A percentile compares a stretch with the other conserved stretches of the same genome.
Evolutionary conservation across 495 filamentous ascomycete species (phyloP).

Genomic region (Apodospora peruviana): DNA sequence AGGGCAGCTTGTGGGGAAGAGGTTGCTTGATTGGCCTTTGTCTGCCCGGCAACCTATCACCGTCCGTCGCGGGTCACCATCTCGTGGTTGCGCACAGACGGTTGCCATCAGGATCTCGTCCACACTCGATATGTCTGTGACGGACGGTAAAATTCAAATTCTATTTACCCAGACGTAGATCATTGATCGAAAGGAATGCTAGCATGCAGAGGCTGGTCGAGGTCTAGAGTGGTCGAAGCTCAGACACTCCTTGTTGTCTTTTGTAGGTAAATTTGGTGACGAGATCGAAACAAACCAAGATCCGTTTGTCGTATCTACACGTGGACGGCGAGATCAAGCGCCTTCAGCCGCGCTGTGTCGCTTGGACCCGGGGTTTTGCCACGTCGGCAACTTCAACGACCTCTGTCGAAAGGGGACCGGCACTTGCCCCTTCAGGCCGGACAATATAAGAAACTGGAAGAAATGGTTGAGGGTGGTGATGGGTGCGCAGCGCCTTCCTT

Average conservation of each 20-base stretch:
- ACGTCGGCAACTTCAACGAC: not conserved
- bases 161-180: conserved; percentile 10
- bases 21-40: conserved; percentile 9
- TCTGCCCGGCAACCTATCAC: conserved; percentile 13
- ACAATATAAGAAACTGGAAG: not conserved
- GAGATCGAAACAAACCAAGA: not conserved
- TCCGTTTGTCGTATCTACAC: not conserved
- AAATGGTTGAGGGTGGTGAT: not conserved
- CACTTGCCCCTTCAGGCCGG: not conserved
- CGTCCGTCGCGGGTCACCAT: conserved; percentile 11
- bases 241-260: too few relatives aligned
- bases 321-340: not conserved
- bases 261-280: not conserved
- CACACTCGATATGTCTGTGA: conserved; percentile 13
- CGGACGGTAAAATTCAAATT: conserved; percentile 2
- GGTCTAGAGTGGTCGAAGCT: too few relatives aligned
- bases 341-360: not conserved
- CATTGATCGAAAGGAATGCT: not conserved
- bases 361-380: not conserved
- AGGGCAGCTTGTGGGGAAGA: conserved; percentile 7
- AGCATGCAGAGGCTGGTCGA: not conserved
- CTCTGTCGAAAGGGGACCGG: too few relatives aligned
- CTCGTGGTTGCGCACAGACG: conserved; percentile 18
- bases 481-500: not conserved
- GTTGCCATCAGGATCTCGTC: conserved; percentile 15